A percentile compares a stretch with the other conserved stretches of the same genome.
These are phyloP conservation scores for Asterophora lycoperdoides DNA, from an alignment of 768 basidiomycete genomes.

Conservation along the genomic window DNA sequence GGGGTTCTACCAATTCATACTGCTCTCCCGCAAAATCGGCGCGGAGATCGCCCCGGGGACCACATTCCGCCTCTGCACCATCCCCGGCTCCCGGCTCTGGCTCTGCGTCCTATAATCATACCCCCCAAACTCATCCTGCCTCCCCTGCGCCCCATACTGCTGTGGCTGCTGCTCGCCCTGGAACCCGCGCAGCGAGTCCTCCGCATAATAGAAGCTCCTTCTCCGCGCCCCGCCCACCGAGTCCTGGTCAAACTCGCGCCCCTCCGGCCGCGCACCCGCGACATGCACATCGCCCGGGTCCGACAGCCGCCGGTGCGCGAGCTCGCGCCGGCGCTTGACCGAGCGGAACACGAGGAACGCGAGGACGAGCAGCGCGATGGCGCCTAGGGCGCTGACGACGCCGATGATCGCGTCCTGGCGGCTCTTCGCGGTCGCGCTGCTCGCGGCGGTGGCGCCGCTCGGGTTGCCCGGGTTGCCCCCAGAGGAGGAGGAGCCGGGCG, in stretches of 20 bases:
- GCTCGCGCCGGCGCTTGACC: slow-evolving; percentile 60
- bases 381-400: slow-evolving; percentile 80
- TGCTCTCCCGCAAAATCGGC: slow-evolving; percentile 76
- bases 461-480: too few relatives aligned
- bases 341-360: slow-evolving; percentile 69
- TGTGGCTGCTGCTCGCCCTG: slow-evolving; percentile 24
- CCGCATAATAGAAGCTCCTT: slow-evolving; percentile 82
- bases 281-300: slow-evolving; percentile 44
- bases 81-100: neutral
- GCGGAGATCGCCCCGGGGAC: slow-evolving; percentile 64
- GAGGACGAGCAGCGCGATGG: slow-evolving; percentile 67
- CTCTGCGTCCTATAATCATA: neutral
- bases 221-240: slow-evolving; percentile 68
- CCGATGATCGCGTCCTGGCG: slow-evolving; percentile 89
- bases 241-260: slow-evolving; percentile 76
- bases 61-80: slow-evolving; percentile 51
- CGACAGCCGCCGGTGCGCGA: slow-evolving; percentile 67
- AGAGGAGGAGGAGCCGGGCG: too few relatives aligned
- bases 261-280: slow-evolving; percentile 49
- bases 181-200: slow-evolving; percentile 71
- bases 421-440: slow-evolving; percentile 36
- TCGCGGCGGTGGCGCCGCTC: slow-evolving; percentile 23
- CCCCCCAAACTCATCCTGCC: too few relatives aligned
- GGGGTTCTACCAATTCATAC: slow-evolving; percentile 69
- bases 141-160: neutral